phyloP scores from a whole-genome alignment of 1,139 yeast genomes.

The Sugiyamaella pinicola region DNA sequence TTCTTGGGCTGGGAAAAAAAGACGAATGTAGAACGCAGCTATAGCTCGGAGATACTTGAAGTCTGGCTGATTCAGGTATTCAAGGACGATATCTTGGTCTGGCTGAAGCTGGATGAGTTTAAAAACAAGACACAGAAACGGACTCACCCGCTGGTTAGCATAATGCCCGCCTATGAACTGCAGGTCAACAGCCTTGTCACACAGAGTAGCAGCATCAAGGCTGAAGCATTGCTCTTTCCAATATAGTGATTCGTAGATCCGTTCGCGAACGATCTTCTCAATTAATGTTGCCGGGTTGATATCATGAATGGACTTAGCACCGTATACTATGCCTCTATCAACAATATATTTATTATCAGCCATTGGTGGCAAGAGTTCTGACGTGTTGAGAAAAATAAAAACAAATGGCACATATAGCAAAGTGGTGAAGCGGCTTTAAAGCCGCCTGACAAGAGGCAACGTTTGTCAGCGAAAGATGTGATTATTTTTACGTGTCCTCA shows the following conservation, averaged over 20 bases:
- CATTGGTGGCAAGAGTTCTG: not conserved
- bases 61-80: conserved; percentile 56
- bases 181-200: conserved; percentile 49
- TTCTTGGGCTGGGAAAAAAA: conserved; percentile 50
- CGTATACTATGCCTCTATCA: conserved; percentile 43
- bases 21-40: conserved; percentile 59
- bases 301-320: conserved; percentile 43
- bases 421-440: not conserved
- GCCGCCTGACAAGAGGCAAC: too few relatives aligned
- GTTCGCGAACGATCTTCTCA: conserved; percentile 69
- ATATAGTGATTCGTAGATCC: conserved; percentile 67
- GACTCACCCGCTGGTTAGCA: conserved; percentile 56
- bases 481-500: too few relatives aligned
- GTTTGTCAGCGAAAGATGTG: too few relatives aligned
- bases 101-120: conserved; percentile 69
- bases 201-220: conserved; percentile 56
- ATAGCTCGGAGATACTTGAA: conserved; percentile 70
- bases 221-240: conserved; percentile 66
- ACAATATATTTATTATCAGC: conserved; percentile 28
- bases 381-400: too few relatives aligned
- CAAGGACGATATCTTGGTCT: conserved; percentile 51
- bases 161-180: conserved; percentile 53
- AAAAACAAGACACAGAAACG: conserved; percentile 65
- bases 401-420: not conserved
- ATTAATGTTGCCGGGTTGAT: conserved; percentile 57